phyloP scores from a whole-genome alignment of 352 stramenopile species.

The Hyaloperonospora arabidopsidis region DNA sequence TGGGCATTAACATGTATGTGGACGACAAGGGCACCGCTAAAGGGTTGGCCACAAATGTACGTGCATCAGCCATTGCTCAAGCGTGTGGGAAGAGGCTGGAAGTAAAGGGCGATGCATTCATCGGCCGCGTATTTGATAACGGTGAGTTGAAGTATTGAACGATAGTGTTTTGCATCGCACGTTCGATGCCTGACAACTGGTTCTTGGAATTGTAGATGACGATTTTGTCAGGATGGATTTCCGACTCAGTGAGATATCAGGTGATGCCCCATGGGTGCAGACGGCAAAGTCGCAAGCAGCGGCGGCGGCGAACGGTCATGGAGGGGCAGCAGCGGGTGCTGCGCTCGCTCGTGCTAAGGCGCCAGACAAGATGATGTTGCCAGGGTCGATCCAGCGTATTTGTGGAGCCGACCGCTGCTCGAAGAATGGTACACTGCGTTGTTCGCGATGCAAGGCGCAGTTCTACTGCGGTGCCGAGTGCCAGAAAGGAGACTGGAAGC shows the following conservation, averaged over 20 bases:
- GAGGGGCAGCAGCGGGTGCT: conserved; percentile 21
- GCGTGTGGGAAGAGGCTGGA: conserved; percentile 78
- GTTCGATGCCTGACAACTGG: conserved; percentile 11
- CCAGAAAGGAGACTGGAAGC: conserved; percentile 79
- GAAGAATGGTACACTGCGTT: conserved; percentile 61
- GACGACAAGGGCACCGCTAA: conserved; percentile 87
- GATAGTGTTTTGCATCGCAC: neutral
- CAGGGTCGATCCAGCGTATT: conserved; percentile 39
- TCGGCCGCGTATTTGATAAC: conserved; percentile 84
- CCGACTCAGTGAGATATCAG: conserved; percentile 52
- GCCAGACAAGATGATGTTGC: conserved; percentile 25
- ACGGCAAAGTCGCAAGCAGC: conserved; percentile 45
- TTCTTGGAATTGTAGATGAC: conserved; percentile 39
- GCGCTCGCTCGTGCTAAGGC: conserved; percentile 22
- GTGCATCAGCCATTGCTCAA: conserved; percentile 73
- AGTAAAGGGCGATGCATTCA: conserved; percentile 82
- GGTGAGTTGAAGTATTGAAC: conserved; percentile 27
- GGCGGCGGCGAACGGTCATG: conserved; percentile 19
- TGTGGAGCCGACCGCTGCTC: conserved; percentile 66
- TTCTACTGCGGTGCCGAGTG: conserved; percentile 82
- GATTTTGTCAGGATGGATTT: conserved; percentile 82
- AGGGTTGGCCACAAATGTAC: conserved; percentile 63
- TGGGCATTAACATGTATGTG: conserved; percentile 87
- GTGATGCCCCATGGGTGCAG: conserved; percentile 63
- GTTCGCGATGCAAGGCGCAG: conserved; percentile 73